Base-by-base conservation (phyloP, 805 yeast species). In the Candida sithepensis region DNA sequence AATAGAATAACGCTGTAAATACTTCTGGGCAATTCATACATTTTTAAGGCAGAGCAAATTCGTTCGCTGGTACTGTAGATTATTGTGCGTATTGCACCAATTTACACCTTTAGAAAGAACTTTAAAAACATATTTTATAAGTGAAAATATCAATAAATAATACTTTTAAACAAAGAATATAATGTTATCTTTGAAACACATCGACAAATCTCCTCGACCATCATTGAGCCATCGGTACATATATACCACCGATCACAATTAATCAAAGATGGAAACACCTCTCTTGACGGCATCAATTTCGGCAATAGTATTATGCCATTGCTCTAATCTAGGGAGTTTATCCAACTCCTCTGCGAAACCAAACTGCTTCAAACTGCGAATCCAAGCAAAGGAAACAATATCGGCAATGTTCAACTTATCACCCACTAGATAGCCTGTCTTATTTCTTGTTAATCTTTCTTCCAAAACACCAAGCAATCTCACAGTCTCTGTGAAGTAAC, bases 351-450 rank as follows among this genome's bases (percentile, higher is more conserved):
- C 63, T 2, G 43, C 58, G 60, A 49, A 40, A 13, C 43, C 39
- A 21, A 38, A 6, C 19, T 26, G 39, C 5, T 18, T 16, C 12
- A n/a, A 16, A 10, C 14, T 19, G 12, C 43, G 41, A 24, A 73
- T 66, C 85, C 85, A 80, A 2, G 78, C 72, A 50, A 64, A 70
- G 4, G 71, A 60, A 10, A 72, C 70, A 40, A 81, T 62, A 61
- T 85, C 92, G 4, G 86, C 86, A 53, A 79, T 72, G 13, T 82
- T 69, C 42, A 82, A 57, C 44, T 75, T 78, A 51, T 77, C 77
- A 39, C 87, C 85, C 44, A 81, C 87, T 22, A 83, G 65, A 65
- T 66, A 85, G 1, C 84, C 84, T 10, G 67, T 65, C 39, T 64
- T 61, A 56, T 74, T 81, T 44, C 72, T 64, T 38, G 65, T 64